phyloP scores from a whole-genome alignment of 768 basidiomycete genomes.

The Hericium erinaceus region DNA sequence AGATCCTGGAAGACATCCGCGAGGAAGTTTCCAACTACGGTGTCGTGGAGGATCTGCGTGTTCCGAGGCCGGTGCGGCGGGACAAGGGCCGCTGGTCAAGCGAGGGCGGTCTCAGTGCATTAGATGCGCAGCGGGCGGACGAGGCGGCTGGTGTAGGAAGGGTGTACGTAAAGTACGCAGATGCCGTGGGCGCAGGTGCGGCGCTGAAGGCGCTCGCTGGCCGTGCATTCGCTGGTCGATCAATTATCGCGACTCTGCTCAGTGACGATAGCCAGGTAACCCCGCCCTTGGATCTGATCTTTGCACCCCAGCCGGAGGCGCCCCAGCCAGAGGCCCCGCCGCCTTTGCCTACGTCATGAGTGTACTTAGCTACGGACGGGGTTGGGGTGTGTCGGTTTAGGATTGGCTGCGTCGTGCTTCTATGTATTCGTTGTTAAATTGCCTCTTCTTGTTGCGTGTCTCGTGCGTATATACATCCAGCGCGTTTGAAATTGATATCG shows the following conservation, averaged over 20 bases:
- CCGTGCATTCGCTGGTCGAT: conserved; percentile 76
- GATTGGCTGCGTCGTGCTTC: too few species aligned
- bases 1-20: conserved; percentile 90
- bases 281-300: conserved; percentile 73
- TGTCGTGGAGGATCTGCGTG: conserved; percentile 71
- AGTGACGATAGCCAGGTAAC: conserved; percentile 81
- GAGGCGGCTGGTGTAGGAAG: conserved; percentile 91
- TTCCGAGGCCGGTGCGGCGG: conserved; percentile 84
- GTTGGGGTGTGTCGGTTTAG: too few species aligned
- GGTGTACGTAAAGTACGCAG: conserved; percentile 85
- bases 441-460: too few species aligned
- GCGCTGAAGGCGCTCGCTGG: conserved; percentile 88
- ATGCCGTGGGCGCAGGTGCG: conserved; percentile 48
- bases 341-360: conserved; percentile 44
- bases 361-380: too few species aligned
- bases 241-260: conserved; percentile 78
- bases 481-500: too few species aligned
- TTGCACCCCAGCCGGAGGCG: conserved; percentile 77
- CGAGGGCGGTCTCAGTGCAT: conserved; percentile 47
- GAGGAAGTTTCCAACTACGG: conserved; percentile 84
- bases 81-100: conserved; percentile 72
- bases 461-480: too few species aligned
- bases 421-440: too few species aligned
- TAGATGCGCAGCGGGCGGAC: conserved; percentile 65
- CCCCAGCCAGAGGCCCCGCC: conserved; percentile 78